Evolutionary conservation across 2,329 filamentous ascomycete species (phyloP).

Genomic region (Penicillium sp.): DNA sequence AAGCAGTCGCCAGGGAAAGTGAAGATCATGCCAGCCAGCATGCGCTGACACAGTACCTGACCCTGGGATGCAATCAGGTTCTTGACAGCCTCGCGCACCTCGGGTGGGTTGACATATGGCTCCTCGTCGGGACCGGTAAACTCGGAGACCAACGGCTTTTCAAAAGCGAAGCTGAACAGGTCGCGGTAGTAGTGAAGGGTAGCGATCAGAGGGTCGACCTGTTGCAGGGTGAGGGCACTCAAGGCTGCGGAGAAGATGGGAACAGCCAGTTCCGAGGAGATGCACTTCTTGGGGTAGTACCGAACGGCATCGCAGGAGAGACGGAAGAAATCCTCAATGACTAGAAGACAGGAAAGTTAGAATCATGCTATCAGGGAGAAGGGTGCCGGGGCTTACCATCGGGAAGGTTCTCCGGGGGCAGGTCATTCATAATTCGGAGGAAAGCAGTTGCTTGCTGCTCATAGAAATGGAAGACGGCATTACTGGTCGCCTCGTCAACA

Average conservation of each 20-base stretch:
- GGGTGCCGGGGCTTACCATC: conserved; percentile 52
- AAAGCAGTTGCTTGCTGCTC: conserved; percentile 90
- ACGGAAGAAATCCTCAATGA: conserved; percentile 96
- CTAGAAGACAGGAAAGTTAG: conserved; percentile 40
- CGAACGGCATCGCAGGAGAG: conserved; percentile 87
- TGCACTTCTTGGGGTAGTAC: conserved; percentile 84
- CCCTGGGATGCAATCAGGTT: conserved; percentile 71
- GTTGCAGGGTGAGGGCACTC: conserved; percentile 82
- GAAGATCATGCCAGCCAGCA: conserved; percentile 98
- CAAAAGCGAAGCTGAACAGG: conserved; percentile 81
- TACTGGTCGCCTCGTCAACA: conserved; percentile 77
- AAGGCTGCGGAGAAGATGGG: conserved; percentile 86
- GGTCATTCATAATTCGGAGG: conserved; percentile 82
- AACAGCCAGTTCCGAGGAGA: conserved; percentile 75
- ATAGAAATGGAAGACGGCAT: conserved; percentile 91
- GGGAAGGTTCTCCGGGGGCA: conserved; percentile 75
- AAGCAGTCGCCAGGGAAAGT: conserved; percentile 96
- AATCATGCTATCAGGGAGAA: not conserved
- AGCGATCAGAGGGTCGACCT: conserved; percentile 86
- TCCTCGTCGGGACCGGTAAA: conserved; percentile 64
- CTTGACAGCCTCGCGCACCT: conserved; percentile 73
- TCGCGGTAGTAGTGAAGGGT: conserved; percentile 92
- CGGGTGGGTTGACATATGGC: conserved; percentile 63
- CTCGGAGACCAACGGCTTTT: conserved; percentile 61
- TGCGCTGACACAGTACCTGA: conserved; percentile 78